A percentile compares a stretch with the other conserved stretches of the same genome.
Conservation (phyloP, 2,329 filamentous ascomycete genomes). For the Tolypocladium sp. region DNA sequence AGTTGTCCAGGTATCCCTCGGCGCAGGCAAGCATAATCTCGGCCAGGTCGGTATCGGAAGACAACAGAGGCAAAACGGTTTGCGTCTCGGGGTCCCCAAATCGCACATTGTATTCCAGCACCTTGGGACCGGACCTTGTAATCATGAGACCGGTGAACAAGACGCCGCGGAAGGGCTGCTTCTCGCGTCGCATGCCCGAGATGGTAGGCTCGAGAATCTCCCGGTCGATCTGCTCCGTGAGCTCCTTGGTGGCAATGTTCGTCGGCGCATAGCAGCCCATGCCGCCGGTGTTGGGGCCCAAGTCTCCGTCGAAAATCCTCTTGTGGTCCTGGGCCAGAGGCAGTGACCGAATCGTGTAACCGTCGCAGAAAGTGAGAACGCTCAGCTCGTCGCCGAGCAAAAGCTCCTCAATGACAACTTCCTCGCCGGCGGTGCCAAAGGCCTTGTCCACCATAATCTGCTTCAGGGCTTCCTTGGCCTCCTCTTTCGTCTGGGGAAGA, state of each 20-base stretch:
- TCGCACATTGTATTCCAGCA: constrained; percentile 87
- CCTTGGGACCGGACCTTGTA: constrained; percentile 68
- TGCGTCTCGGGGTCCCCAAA: constrained; percentile 92
- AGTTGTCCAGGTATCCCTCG: constrained; percentile 61
- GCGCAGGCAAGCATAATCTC: constrained; percentile 83
- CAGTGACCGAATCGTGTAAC: constrained; percentile 71
- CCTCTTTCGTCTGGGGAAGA: constrained; percentile 70
- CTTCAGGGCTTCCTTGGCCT: constrained; percentile 72
- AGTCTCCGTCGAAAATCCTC: constrained; percentile 81
- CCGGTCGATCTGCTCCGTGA: constrained; percentile 70
- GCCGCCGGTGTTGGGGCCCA: constrained; percentile 88
- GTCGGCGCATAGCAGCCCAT: constrained; percentile 98
- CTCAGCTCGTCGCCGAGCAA: constrained; percentile 86
- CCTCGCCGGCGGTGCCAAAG: constrained; percentile 78
- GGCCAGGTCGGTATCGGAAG: constrained; percentile 71
- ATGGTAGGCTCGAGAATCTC: constrained; percentile 86
- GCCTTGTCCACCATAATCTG: constrained; percentile 85
- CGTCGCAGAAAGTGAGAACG: constrained; percentile 86
- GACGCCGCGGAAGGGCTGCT: constrained; percentile 63
- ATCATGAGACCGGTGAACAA: constrained; percentile 94
- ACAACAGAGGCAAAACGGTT: constrained; percentile 72
- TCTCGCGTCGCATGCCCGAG: constrained; percentile 76
- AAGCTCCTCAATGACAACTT: constrained; percentile 94
- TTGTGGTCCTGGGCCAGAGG: constrained; percentile 97
- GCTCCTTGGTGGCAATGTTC: constrained; percentile 61